Evolutionary conservation across 495 filamentous ascomycete species (phyloP).

Genomic region (Glarea lozoyensis): DNA sequence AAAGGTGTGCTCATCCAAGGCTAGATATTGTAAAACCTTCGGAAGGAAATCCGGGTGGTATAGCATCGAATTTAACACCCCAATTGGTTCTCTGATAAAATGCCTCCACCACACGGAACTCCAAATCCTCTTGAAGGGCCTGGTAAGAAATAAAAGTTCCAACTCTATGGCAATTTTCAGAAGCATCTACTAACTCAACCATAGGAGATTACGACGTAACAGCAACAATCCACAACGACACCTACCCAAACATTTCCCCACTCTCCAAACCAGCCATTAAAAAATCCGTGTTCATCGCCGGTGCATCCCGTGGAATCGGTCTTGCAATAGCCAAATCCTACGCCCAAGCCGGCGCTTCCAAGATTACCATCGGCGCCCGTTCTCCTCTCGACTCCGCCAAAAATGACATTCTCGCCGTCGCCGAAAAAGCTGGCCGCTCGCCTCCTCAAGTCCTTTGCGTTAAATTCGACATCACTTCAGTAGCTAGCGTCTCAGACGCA

Average conservation of each 20-base stretch:
- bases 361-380: slow-evolving; percentile 34
- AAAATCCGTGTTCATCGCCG: slow-evolving; percentile 38
- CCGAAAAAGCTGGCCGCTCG: slow-evolving; percentile 22
- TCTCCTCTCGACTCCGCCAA: slow-evolving; percentile 25
- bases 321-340: slow-evolving; percentile 32
- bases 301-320: slow-evolving; percentile 42
- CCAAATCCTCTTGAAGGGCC: not conserved
- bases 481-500: slow-evolving; percentile 30
- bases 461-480: slow-evolving; percentile 32
- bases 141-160: not conserved
- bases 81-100: too few species aligned
- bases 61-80: too few species aligned
- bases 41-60: too few species aligned
- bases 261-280: slow-evolving; percentile 24
- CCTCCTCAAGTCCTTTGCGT: slow-evolving; percentile 26
- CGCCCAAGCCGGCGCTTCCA: slow-evolving; percentile 31
- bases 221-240: slow-evolving; percentile 24
- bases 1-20: too few species aligned
- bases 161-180: not conserved
- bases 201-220: not conserved
- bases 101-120: not conserved
- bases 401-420: slow-evolving; percentile 28
- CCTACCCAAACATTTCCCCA: slow-evolving; percentile 41
- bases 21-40: too few species aligned
- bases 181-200: not conserved